Conservation (phyloP, 1,139 yeast species). For the Diutina neorugosa region DNA sequence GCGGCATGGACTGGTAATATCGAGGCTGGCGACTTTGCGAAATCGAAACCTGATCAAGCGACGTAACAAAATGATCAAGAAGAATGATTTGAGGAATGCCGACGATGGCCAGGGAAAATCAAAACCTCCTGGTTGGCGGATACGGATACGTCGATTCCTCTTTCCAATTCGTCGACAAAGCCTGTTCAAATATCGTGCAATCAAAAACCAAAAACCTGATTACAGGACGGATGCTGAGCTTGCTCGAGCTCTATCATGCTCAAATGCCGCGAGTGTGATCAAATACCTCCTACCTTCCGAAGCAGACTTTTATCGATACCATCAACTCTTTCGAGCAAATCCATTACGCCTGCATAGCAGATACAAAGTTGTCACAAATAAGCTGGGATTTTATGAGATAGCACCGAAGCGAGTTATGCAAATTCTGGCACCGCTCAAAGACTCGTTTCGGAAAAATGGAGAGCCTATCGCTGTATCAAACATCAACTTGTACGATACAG, state of each 20-base stretch:
- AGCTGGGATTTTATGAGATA: background rate
- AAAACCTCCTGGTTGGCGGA: background rate
- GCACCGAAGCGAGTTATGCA: background rate
- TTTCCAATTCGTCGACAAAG: conserved; percentile 1
- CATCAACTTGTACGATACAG: conserved; percentile 6
- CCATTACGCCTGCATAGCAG: background rate
- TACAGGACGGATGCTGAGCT: background rate
- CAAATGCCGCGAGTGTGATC: background rate
- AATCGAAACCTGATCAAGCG: background rate
- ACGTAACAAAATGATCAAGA: background rate
- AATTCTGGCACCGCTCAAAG: background rate
- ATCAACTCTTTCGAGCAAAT: background rate
- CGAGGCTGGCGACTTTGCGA: background rate
- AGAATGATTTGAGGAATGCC: background rate
- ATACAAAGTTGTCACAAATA: background rate
- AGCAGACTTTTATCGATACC: background rate
- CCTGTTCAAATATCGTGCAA: background rate
- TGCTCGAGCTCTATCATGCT: background rate
- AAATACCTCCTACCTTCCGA: background rate
- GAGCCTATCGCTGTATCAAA: conserved; percentile 4
- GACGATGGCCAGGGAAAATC: background rate
- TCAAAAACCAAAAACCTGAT: background rate
- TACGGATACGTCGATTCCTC: background rate
- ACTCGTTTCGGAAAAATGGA: background rate
- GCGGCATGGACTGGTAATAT: conserved; percentile 2